A percentile compares a stretch with the other conserved stretches of the same genome.
Conservation (phyloP, 169 alveolate species). For the Eimeria brunetti region DNA sequence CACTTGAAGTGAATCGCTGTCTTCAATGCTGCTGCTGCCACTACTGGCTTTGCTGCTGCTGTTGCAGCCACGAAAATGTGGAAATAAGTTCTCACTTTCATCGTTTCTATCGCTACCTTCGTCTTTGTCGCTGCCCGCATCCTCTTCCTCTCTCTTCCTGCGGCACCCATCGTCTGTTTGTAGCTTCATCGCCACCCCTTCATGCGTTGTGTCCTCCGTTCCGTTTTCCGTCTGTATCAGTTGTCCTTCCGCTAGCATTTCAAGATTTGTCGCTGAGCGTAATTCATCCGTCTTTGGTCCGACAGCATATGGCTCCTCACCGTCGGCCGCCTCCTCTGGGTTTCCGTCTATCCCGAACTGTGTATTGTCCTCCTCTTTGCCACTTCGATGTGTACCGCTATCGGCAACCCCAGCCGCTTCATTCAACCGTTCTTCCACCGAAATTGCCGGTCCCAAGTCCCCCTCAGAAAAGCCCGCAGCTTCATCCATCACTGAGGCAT, state of each 20-base stretch:
- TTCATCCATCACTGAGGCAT: neutral
- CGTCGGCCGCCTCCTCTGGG: slow-evolving; percentile 3
- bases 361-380: neutral
- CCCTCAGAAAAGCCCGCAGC: neutral
- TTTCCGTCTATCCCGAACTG: neutral
- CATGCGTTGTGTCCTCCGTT: neutral
- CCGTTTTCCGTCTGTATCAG: neutral
- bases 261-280: neutral
- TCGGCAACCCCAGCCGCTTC: neutral
- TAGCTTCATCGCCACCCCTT: neutral
- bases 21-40: neutral
- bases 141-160: neutral
- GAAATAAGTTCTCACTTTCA: neutral
- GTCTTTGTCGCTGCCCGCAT: neutral
- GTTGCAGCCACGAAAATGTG: neutral
- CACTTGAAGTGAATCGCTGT: neutral
- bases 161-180: neutral
- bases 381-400: neutral
- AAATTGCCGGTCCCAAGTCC: neutral
- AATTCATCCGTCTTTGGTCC: neutral
- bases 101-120: neutral
- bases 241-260: neutral
- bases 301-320: neutral
- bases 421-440: neutral
- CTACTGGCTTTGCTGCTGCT: slow-evolving; percentile 23